Evolutionary conservation across 2,329 filamentous ascomycete species (phyloP).

Genomic region (Didymella sp.): DNA sequence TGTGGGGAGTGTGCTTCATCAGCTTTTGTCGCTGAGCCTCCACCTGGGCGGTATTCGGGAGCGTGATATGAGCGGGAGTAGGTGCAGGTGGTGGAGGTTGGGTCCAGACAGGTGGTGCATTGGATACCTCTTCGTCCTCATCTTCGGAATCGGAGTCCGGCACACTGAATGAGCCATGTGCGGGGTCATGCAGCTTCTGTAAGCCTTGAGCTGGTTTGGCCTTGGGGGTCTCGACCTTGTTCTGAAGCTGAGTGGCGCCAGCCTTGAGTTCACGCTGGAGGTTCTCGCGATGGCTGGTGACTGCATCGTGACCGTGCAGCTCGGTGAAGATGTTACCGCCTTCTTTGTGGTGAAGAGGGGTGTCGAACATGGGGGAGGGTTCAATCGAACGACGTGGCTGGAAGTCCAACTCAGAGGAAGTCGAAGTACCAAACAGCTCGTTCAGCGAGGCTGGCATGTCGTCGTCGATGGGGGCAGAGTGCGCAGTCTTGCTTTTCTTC

Average conservation of each 20-base stretch:
- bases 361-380: constrained; percentile 45
- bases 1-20: constrained; percentile 46
- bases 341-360: constrained; percentile 22
- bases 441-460: constrained; percentile 34
- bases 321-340: constrained; percentile 42
- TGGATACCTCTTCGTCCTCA: constrained; percentile 43
- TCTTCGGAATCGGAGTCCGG: constrained; percentile 25
- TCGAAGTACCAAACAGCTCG: constrained; percentile 27
- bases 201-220: constrained; percentile 26
- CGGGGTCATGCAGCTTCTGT: constrained; percentile 19
- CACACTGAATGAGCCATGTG: constrained; percentile 22
- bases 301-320: constrained; percentile 27
- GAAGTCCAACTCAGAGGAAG: constrained; percentile 33
- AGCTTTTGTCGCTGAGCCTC: constrained; percentile 38
- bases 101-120: constrained; percentile 39
- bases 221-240: constrained; percentile 28
- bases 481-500: constrained; percentile 35
- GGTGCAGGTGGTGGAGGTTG: constrained; percentile 47
- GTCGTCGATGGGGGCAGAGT: constrained; percentile 18
- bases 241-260: background rate
- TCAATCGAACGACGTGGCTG: constrained; percentile 41
- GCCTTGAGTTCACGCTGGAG: constrained; percentile 19
- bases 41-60: constrained; percentile 24
- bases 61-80: constrained; percentile 43
- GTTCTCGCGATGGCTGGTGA: constrained; percentile 25